Percentiles rank a stretch among this genome's conserved stretches.
phyloP scores from a whole-genome alignment of 2,329 filamentous ascomycete genomes.

The Aspergillus flavus region DNA sequence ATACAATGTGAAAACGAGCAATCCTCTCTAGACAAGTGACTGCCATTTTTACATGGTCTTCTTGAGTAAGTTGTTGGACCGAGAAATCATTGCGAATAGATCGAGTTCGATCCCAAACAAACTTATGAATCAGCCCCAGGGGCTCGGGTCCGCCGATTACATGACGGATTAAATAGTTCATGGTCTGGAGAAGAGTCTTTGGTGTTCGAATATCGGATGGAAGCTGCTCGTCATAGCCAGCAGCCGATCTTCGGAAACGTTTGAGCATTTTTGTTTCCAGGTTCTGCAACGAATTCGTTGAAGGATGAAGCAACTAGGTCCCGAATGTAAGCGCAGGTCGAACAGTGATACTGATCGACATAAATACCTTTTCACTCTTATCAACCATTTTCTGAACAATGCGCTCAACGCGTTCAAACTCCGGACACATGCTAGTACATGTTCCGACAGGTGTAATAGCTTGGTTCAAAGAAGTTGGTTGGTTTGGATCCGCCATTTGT shows the following conservation, averaged over 20 bases:
- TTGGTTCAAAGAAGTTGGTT: constrained; percentile 60
- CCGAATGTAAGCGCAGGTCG: constrained; percentile 15
- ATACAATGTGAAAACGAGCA: constrained; percentile 65
- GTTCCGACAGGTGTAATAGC: constrained; percentile 64
- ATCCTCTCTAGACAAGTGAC: constrained; percentile 66
- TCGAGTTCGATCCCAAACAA: constrained; percentile 67
- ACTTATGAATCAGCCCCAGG: constrained; percentile 59
- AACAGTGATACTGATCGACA: not conserved
- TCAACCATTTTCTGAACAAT: constrained; percentile 65
- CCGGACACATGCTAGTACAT: constrained; percentile 66
- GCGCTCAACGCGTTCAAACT: constrained; percentile 63
- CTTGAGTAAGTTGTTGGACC: constrained; percentile 61
- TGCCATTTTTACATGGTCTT: constrained; percentile 58
- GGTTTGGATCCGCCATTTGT: constrained; percentile 61
- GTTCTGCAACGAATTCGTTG: constrained; percentile 36
- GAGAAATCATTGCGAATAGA: constrained; percentile 68
- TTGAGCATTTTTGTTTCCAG: constrained; percentile 60
- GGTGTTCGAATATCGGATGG: constrained; percentile 66
- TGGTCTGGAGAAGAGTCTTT: constrained; percentile 47
- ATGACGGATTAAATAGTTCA: constrained; percentile 53
- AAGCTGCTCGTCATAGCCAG: constrained; percentile 64
- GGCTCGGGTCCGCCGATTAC: constrained; percentile 55
- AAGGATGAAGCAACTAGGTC: constrained; percentile 38
- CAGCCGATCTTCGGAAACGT: constrained; percentile 63
- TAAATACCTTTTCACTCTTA: constrained; percentile 54